These are phyloP conservation scores for Annulohypoxylon moriforme DNA, from an alignment of 495 filamentous ascomycete species.

Conservation along the genomic window DNA sequence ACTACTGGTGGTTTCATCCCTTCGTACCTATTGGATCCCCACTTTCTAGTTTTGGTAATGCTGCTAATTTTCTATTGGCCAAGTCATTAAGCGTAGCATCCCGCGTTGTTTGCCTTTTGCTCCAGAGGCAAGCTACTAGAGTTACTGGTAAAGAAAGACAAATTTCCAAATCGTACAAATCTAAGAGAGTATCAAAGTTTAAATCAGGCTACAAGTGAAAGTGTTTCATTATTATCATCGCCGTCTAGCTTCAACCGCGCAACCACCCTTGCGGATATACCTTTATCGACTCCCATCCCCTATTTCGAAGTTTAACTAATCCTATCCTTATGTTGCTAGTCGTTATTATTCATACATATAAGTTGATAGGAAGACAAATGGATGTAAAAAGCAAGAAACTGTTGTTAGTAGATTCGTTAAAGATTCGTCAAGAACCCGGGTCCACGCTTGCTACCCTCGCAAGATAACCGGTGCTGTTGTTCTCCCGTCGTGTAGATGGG, in stretches of 20 bases:
- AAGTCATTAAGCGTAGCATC: not conserved
- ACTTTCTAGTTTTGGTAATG: slow-evolving; percentile 8
- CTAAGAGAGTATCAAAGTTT: no score
- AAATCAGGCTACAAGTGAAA: no score
- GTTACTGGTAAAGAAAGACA: not conserved
- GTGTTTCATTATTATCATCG: no score
- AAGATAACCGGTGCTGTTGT: not conserved
- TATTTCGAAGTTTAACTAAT: not conserved
- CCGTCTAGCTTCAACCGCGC: no score
- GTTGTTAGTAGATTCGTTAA: not conserved
- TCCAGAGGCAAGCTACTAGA: not conserved
- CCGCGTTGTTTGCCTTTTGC: not conserved
- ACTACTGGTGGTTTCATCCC: not conserved
- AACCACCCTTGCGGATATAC: no score
- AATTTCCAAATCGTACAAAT: not conserved
- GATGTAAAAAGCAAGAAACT: not conserved
- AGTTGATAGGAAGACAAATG: not conserved
- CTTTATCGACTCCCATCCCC: no score
- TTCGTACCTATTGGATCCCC: not conserved
- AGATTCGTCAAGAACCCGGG: not conserved
- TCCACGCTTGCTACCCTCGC: not conserved
- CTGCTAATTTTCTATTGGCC: slow-evolving; percentile 9
- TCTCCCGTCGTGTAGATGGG: not conserved
- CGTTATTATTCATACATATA: slow-evolving; percentile 9
- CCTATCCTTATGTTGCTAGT: no score